Evolutionary conservation across 176 grass and related monocot genomes (phyloP), one percentile per base, ranked within the genome.

Genomic region (Aegilops tauschii): DNA sequence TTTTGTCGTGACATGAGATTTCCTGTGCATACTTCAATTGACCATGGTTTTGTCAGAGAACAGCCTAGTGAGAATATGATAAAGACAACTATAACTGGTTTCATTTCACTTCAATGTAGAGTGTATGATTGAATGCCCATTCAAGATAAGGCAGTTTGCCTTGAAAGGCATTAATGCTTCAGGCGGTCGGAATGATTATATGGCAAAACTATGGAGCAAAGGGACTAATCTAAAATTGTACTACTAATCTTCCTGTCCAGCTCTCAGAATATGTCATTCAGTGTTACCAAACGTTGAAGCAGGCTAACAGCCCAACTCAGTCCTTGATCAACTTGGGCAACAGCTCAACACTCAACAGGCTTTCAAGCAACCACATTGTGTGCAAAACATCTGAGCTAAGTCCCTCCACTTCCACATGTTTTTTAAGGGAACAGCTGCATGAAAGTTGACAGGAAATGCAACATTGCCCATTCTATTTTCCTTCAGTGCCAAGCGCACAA

Each of bases 301-400:
- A 58, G 29, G 74, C 29, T 77, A 34, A 58, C 49, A 77, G 8
- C 73, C 27, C 4, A 23, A 36, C 52, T 61, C 75, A 59, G 29
- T 78, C 79, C 21, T 65, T 83, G 61, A 69, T 69, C n/a, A 81
- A 88, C 76, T 92, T 86, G 8, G 90, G 70, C 8, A 88, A 83
- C 10, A 86, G 45, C 4, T 73, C 82, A 67, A 80, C 39, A 45
- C 4, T 73, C 82, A 67, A 80, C 39, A 39, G 32, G 71, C 42
- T 89, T 95, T 70, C 82, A 23, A 90, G 27, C 68, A 93, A 82
- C 16, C 52, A 83, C 84, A 62, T 25, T 82, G 42, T 82, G 69
- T 80, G 82, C 25, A 82, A 86, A 34, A 76, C 52, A 81, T 81
- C 42, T 23, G 84, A 39, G 47, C 74, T 63, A 77, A 54, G 14